Conservation (phyloP, 2,329 filamentous ascomycete genomes). For the Xenoacremonium recifei region DNA sequence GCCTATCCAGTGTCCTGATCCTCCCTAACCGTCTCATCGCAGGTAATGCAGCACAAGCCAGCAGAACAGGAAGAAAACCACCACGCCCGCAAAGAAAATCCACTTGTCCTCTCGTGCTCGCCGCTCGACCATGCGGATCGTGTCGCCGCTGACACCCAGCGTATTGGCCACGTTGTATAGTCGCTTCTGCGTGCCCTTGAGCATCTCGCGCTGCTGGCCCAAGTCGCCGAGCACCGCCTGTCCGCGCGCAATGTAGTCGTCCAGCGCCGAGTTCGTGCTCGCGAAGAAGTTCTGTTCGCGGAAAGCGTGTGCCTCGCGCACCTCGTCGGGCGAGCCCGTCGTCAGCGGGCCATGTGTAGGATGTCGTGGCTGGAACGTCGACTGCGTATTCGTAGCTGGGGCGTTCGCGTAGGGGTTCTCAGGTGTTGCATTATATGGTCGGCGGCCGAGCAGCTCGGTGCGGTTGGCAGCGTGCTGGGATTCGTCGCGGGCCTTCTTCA, state of each 20-base stretch:
- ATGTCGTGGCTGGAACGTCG: slow-evolving; percentile 41
- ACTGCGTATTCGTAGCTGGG: slow-evolving; percentile 30
- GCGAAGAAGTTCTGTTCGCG: slow-evolving; percentile 87
- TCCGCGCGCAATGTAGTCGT: slow-evolving; percentile 91
- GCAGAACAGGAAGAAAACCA: slow-evolving; percentile 88
- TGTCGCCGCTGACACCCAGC: slow-evolving; percentile 88
- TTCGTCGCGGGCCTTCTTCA: slow-evolving; percentile 79
- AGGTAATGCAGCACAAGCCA: slow-evolving; percentile 87
- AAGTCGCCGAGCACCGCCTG: slow-evolving; percentile 88
- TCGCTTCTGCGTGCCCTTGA: slow-evolving; percentile 90
- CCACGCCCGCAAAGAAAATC: slow-evolving; percentile 88
- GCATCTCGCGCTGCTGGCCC: slow-evolving; percentile 85
- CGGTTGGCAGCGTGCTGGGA: slow-evolving; percentile 64
- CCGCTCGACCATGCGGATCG: slow-evolving; percentile 93
- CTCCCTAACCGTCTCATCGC: slow-evolving; percentile 36
- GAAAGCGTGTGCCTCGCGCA: slow-evolving; percentile 77
- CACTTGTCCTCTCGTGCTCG: slow-evolving; percentile 94
- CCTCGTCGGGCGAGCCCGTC: slow-evolving; percentile 57
- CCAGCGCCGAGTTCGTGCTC: slow-evolving; percentile 78
- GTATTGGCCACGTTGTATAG: slow-evolving; percentile 94
- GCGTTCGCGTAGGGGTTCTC: slow-evolving; percentile 87
- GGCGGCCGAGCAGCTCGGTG: slow-evolving; percentile 78
- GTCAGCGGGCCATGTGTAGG: slow-evolving; percentile 34
- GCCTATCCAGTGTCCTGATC: slow-evolving; percentile 1
- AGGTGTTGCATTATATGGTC: slow-evolving; percentile 76